Evolutionary conservation across 345 rosid genomes (phyloP), one percentile per base, ranked within the genome.

Genomic region (Pugionium dolabratum): DNA sequence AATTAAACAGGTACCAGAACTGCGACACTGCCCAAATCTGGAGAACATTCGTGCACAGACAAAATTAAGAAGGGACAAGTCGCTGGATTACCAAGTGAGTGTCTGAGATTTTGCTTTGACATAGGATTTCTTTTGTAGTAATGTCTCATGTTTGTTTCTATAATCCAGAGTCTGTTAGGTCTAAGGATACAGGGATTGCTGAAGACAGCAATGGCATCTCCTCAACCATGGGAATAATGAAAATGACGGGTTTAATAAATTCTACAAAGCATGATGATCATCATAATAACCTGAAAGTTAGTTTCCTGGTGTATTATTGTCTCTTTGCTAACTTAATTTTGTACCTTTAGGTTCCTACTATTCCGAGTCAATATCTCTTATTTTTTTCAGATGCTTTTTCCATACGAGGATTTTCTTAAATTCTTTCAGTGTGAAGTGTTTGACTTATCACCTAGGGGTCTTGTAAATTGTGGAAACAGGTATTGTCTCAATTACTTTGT

Each of bases 401-500:
- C 94, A 39, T 89, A 89, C 25, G 96, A 85, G 77, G 91, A 78
- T 70, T 89, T 84, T 81, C 73, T 85, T 66, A 80, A 70, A 72
- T 81, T 87, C 70, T 89, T 87, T 75, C 90, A 80, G 45, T 81
- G 79, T 60, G 86, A 84, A 66, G 81, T 79, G 62, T 77, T 85
- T 65, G 72, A 73, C 75, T 76, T 87, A 57, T 82, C 80, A 48
- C 96, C 96, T 37, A 85, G 91, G 77, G 96, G 96, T 4, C 96
- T 89, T 44, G 64, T 85, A 56, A 89, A 89, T 78, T 83, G 89
- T 56, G 96, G 96, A 62, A 89, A 89, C 85, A 89, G 91, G 94
- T 86, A 71, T 11, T 31, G 9, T 5, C 54, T 56, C 54, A 10
- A 3, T 35, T 46, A 52, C 26, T 45, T 51, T 54, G 18, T 9